These are phyloP conservation scores for Microbotryum scabiosae DNA, from an alignment of 1,284 basidiomycete genomes.

Conservation along the genomic window DNA sequence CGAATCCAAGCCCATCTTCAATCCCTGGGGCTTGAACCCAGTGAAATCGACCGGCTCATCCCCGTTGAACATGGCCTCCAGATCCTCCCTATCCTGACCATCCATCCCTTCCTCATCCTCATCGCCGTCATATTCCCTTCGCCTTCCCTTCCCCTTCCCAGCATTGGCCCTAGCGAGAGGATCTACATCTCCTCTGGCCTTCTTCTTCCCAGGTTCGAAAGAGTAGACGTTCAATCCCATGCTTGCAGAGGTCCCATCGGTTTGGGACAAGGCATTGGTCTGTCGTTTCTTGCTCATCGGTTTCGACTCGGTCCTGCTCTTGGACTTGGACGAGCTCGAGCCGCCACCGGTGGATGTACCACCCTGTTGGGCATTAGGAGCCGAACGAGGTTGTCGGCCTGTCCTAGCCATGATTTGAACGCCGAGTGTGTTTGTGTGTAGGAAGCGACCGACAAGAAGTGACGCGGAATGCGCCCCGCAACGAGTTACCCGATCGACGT, in stretches of 20 bases:
- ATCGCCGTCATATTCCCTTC: conserved; percentile 1
- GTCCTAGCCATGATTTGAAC: background rate
- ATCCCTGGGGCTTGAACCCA: conserved; percentile 23
- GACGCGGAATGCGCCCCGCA: background rate
- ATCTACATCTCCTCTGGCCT: conserved; percentile 1
- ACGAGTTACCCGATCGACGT: background rate
- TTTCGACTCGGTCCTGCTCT: background rate
- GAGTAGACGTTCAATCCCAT: conserved; percentile 19
- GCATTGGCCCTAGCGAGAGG: conserved; percentile 2
- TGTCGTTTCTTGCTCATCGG: conserved; percentile 3
- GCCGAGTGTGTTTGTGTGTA: background rate
- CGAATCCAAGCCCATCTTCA: conserved; percentile 30
- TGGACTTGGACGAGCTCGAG: background rate
- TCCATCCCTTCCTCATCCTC: conserved; percentile 11
- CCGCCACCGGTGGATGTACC: background rate
- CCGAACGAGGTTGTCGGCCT: background rate
- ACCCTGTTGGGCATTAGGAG: background rate
- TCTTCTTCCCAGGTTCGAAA: background rate
- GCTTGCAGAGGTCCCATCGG: background rate
- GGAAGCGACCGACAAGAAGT: background rate
- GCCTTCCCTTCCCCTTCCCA: conserved; percentile 15
- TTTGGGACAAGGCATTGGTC: too few species aligned
- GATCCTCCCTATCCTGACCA: conserved; percentile 10
- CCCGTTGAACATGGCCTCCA: conserved; percentile 13
- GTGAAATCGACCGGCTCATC: conserved; percentile 26